A percentile compares a stretch with the other conserved stretches of the same genome.
Conservation (phyloP, 306 rosid genomes). For the Rosa persica region DNA sequence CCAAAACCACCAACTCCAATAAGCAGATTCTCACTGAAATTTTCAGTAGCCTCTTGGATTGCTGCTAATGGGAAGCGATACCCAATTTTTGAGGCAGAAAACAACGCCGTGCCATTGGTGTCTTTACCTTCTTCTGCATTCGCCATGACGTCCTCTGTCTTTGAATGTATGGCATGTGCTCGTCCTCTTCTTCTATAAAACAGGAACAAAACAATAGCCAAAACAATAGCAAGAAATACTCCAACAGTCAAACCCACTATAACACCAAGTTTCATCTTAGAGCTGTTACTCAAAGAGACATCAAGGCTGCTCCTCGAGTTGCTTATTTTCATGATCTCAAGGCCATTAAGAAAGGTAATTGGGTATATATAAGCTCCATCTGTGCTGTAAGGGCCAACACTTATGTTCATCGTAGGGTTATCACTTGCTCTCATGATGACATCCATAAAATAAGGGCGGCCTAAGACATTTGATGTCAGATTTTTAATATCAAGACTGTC, state of each 20-base stretch:
- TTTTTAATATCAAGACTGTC: slow-evolving; percentile 30
- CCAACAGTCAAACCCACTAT: slow-evolving; percentile 46
- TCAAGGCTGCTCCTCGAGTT: slow-evolving; percentile 42
- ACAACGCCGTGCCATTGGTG: slow-evolving; percentile 14
- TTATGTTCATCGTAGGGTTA: slow-evolving; percentile 34
- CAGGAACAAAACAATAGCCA: slow-evolving; percentile 29
- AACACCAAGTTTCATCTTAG: slow-evolving; percentile 37
- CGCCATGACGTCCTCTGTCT: slow-evolving; percentile 26
- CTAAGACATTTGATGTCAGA: slow-evolving; percentile 25
- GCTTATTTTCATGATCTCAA: slow-evolving; percentile 68
- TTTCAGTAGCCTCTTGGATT: slow-evolving; percentile 57
- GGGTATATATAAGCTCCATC: slow-evolving; percentile 9
- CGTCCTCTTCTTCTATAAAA: slow-evolving; percentile 47
- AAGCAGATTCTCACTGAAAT: slow-evolving; percentile 55
- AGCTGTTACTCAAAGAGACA: slow-evolving; percentile 14
- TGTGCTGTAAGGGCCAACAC: slow-evolving; percentile 44
- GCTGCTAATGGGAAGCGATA: slow-evolving; percentile 50
- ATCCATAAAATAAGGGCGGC: slow-evolving; percentile 57
- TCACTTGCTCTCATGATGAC: slow-evolving; percentile 35
- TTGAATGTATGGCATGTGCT: slow-evolving; percentile 32
- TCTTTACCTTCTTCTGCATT: slow-evolving; percentile 24
- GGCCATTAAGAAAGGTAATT: slow-evolving; percentile 54
- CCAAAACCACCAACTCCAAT: slow-evolving; percentile 77
- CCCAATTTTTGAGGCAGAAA: slow-evolving; percentile 45
- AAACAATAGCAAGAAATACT: slow-evolving; percentile 24